Percentiles rank a stretch among this genome's conserved stretches.
These are phyloP conservation scores for Theobroma grandiflorum DNA, from an alignment of 441 rosid genomes.

Conservation along the genomic window DNA sequence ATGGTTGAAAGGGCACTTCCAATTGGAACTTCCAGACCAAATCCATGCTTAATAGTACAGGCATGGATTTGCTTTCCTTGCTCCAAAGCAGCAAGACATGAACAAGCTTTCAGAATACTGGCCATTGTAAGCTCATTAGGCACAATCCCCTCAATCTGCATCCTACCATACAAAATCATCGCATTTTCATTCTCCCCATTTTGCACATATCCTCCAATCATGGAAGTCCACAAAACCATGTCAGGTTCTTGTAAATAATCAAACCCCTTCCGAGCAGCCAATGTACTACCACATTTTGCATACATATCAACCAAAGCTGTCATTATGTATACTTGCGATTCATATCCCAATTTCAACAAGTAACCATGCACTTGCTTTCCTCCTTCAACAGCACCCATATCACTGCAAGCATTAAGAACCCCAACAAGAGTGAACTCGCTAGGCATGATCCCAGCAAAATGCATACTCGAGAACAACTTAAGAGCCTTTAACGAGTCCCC, in stretches of 20 bases:
- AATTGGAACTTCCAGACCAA: conserved; percentile 58
- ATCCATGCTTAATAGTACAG: conserved; percentile 65
- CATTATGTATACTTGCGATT: conserved; percentile 62
- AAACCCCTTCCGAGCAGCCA: conserved; percentile 75
- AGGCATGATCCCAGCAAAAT: conserved; percentile 63
- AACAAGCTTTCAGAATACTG: conserved; percentile 79
- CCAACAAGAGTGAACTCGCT: conserved; percentile 80
- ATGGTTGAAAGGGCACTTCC: conserved; percentile 85
- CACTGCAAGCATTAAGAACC: conserved; percentile 85
- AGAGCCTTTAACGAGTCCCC: conserved; percentile 73
- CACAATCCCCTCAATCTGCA: conserved; percentile 61
- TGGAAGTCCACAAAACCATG: conserved; percentile 82
- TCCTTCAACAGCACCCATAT: conserved; percentile 54
- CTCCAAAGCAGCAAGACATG: conserved; percentile 78
- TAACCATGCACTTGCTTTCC: conserved; percentile 78
- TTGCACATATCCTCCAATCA: conserved; percentile 85
- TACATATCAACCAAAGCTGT: conserved; percentile 93
- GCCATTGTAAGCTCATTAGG: conserved; percentile 90
- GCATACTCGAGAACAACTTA: conserved; percentile 69
- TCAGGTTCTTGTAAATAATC: conserved; percentile 66
- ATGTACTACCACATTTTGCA: conserved; percentile 70
- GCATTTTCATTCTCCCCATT: conserved; percentile 84
- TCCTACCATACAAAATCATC: conserved; percentile 58
- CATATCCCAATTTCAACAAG: conserved; percentile 72
- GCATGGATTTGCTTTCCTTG: conserved; percentile 88